Evolutionary conservation across 495 filamentous ascomycete genomes (phyloP).

Genomic region (Penicillium crystallinum): DNA sequence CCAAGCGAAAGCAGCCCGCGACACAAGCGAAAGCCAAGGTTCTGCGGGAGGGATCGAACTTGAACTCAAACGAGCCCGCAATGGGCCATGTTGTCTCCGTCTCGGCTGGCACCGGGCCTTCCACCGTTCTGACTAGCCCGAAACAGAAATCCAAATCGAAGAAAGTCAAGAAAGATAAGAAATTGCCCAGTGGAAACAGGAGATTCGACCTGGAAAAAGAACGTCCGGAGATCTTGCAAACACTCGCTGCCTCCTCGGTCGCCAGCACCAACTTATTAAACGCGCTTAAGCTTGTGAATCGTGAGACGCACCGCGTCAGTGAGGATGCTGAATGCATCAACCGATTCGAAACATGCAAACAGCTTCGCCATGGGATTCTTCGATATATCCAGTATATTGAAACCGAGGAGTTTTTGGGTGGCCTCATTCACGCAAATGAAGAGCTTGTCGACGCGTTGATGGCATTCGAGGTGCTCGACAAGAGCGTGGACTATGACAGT

Average conservation of each 20-base stretch:
- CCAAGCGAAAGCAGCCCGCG: conserved; percentile 58
- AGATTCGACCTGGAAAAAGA: conserved; percentile 83
- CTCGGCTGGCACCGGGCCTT: conserved; percentile 36
- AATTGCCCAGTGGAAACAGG: conserved; percentile 26
- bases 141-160: conserved; percentile 36
- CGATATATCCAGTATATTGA: conserved; percentile 87
- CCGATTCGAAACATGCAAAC: conserved; percentile 82
- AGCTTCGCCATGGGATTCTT: conserved; percentile 73
- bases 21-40: conserved; percentile 75
- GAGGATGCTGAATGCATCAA: conserved; percentile 71
- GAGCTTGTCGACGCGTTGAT: conserved; percentile 86
- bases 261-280: conserved; percentile 89
- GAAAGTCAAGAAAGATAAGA: conserved; percentile 38
- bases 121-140: conserved; percentile 32
- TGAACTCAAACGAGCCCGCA: conserved; percentile 54
- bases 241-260: conserved; percentile 79
- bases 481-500: conserved; percentile 93
- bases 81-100: conserved; percentile 45
- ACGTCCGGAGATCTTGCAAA: conserved; percentile 73
- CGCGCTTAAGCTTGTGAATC: conserved; percentile 82
- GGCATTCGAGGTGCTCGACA: conserved; percentile 90
- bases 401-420: conserved; percentile 73
- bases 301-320: conserved; percentile 81
- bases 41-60: conserved; percentile 62
- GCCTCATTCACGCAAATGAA: conserved; percentile 77